A percentile compares a stretch with the other conserved stretches of the same genome.
Conservation (phyloP, 345 rosid species). For the Hevea brasiliensis region DNA sequence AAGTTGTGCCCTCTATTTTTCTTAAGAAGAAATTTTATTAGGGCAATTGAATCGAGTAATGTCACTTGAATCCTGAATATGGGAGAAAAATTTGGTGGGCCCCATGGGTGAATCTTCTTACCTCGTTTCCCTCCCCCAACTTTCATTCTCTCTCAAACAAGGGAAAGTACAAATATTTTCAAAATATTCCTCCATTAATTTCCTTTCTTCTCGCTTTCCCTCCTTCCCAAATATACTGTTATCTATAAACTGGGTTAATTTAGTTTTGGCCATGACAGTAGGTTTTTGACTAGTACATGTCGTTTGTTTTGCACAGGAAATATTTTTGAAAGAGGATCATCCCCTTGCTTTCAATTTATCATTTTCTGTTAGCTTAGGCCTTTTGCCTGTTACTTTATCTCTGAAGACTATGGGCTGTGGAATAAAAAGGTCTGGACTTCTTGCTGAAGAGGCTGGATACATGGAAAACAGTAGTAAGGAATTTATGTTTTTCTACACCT, state of each 20-base stretch:
- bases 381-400: slow-evolving; percentile 71
- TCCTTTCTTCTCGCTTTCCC: background rate
- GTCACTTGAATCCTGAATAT: background rate
- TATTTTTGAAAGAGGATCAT: slow-evolving; percentile 80
- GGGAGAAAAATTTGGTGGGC: background rate
- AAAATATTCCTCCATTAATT: background rate
- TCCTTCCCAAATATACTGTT: background rate
- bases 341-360: slow-evolving; percentile 80
- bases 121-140: background rate
- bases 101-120: background rate
- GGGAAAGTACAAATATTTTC: background rate
- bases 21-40: background rate
- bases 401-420: slow-evolving; percentile 86
- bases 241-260: slow-evolving; percentile 11
- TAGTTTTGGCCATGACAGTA: slow-evolving; percentile 22
- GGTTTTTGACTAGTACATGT: slow-evolving; percentile 26
- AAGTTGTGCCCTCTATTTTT: background rate
- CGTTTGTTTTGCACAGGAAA: slow-evolving; percentile 52
- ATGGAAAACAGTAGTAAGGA: slow-evolving; percentile 68
- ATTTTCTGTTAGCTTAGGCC: slow-evolving; percentile 81
- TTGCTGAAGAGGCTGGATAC: slow-evolving; percentile 71
- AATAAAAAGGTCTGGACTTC: slow-evolving; percentile 67
- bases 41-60: too few relatives aligned
- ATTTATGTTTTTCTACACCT: slow-evolving; percentile 12
- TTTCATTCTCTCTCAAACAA: background rate